Conservation (phyloP, 495 filamentous ascomycete genomes). For the Chlorociboria aeruginascens region DNA sequence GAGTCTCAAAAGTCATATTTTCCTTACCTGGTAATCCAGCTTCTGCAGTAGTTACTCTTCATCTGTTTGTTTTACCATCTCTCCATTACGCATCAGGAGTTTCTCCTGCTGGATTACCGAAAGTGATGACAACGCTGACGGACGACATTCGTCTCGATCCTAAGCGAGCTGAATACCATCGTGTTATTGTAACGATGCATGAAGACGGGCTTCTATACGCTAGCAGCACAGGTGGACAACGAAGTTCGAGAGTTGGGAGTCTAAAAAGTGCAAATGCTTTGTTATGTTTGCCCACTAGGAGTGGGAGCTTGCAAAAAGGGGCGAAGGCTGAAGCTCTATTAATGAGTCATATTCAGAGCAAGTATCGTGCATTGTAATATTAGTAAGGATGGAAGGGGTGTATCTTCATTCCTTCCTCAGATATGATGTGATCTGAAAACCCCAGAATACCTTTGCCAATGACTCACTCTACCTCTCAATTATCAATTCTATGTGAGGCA, state of each 20-base stretch:
- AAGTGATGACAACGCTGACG: slow-evolving; percentile 54
- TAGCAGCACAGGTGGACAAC: slow-evolving; percentile 75
- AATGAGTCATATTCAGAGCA: slow-evolving; percentile 16
- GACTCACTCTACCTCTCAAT: too few relatives aligned
- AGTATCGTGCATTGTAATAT: slow-evolving; percentile 11
- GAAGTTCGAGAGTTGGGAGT: slow-evolving; percentile 83
- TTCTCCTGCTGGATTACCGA: slow-evolving; percentile 52
- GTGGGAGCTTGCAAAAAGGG: slow-evolving; percentile 11
- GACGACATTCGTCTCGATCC: slow-evolving; percentile 64
- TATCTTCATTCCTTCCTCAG: too few relatives aligned
- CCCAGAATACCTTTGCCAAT: neutral
- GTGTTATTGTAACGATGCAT: slow-evolving; percentile 50
- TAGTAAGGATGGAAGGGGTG: neutral
- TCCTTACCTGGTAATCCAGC: slow-evolving; percentile 91
- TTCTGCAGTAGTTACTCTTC: slow-evolving; percentile 81
- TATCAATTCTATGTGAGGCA: too few relatives aligned
- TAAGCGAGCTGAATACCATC: slow-evolving; percentile 75
- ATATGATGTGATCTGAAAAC: too few relatives aligned
- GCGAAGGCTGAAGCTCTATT: slow-evolving; percentile 16
- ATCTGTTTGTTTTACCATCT: slow-evolving; percentile 85
- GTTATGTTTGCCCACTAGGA: slow-evolving; percentile 52
- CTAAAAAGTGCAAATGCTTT: slow-evolving; percentile 79
- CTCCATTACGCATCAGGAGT: slow-evolving; percentile 60
- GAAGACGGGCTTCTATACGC: slow-evolving; percentile 62
- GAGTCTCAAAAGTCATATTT: slow-evolving; percentile 64